Base-by-base conservation (phyloP, 2,329 filamentous ascomycete species). In the Chaetomium olivaceum region DNA sequence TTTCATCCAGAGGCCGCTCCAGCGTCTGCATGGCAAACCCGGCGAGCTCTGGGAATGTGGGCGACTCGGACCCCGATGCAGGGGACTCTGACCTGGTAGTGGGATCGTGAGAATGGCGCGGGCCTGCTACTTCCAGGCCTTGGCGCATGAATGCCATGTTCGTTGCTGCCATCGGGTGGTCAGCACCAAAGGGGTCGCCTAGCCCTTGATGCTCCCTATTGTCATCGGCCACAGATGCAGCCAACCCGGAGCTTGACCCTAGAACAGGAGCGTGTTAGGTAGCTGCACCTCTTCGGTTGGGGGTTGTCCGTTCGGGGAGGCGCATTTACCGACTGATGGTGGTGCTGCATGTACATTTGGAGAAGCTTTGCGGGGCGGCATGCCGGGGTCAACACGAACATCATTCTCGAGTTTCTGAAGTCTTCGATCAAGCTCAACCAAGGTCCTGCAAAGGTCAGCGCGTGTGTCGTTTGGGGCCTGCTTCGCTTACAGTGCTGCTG, bases 371-470 rank as follows among this genome's bases (percentile, higher is more conserved):
- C 36, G 50, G 23, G 51, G n/a, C 9, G 51, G n/a, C 9, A 23
- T 2, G 25, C 21, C 27, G 21, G 25, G 25, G 4, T 58, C 57
- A 19, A 50, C 43, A 27, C 60, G 57, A 27, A 19, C 56, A 9
- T 63, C 65, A 21, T 46, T 64, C 58, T 69, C 68, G n/a, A 70
- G 64, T 39, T 39, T 61, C 43, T 65, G 63, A 21, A 70, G 58
- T n/a, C 68, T 67, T 11, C 63, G 58, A 21, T 70, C 65, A 29
- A 70, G 60, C 7, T 70, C 67, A 9, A 65, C 68, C 29, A 70
- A 58, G 4, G 66, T 65, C n/a, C 68, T 69, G 56, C 12, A 21
- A 4, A 14, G 1, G 23, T 65, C 27, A 58, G 59, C 31, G 11
- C 6, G 46, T 21, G 56, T 19, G 25, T 48, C 16, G 39, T 11